Evolutionary conservation across 805 yeast genomes (phyloP).

Genomic region (Metschnikowia colocasiae): DNA sequence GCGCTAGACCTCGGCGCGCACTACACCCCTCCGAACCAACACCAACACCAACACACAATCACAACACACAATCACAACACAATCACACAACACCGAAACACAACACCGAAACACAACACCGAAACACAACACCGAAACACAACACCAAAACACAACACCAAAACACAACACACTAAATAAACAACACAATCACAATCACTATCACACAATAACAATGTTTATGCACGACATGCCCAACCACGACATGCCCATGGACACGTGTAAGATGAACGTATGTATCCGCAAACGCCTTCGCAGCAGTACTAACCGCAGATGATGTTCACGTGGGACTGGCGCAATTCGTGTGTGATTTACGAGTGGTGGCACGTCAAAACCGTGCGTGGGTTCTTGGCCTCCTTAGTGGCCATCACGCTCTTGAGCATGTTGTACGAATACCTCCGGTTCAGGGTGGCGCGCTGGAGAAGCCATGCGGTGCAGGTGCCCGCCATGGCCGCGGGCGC

Average conservation of each 20-base stretch:
- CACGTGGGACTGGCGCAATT: slow-evolving; percentile 71
- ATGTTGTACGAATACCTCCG: slow-evolving; percentile 62
- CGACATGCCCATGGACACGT: slow-evolving; percentile 30
- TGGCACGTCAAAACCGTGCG: slow-evolving; percentile 64
- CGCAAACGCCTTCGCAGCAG: background rate
- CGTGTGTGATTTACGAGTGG: slow-evolving; percentile 72
- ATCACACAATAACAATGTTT: background rate
- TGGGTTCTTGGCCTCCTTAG: slow-evolving; percentile 51
- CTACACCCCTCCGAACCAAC: too few species aligned
- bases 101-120: too few species aligned
- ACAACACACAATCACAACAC: too few species aligned
- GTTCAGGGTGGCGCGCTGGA: slow-evolving; percentile 28
- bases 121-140: too few species aligned
- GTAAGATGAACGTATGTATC: slow-evolving; percentile 50
- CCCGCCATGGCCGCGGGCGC: background rate
- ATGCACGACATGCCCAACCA: background rate
- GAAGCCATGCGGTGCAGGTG: slow-evolving; percentile 8
- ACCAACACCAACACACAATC: too few species aligned
- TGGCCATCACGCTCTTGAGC: slow-evolving; percentile 46
- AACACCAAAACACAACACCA: too few species aligned
- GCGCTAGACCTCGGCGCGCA: too few species aligned
- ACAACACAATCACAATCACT: background rate
- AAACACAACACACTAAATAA: too few species aligned
- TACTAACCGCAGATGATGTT: slow-evolving; percentile 52
- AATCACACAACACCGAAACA: too few species aligned